Base-by-base conservation (phyloP, 345 rosid genomes). In the Linum tenue region DNA sequence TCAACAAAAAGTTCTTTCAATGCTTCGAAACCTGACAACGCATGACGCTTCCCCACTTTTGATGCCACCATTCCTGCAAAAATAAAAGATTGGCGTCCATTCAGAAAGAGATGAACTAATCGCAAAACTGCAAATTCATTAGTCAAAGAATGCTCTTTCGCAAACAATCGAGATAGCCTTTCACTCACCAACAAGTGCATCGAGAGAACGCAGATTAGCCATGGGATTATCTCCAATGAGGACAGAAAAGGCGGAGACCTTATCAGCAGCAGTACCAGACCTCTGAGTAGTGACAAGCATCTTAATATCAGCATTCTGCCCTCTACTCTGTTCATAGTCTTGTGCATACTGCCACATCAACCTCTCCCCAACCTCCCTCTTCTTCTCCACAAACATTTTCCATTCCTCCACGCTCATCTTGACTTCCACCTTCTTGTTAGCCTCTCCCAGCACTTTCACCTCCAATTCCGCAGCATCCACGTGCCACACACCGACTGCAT, bases 191-290 rank as follows among this genome's bases (percentile, higher is more conserved):
- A 94, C 69, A 51, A 94, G 85, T 1, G 89, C 96, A 79, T 88
- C 99, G 64, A 94, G 95, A 9, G 99, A 85, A 72, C 85, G 79
- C 85, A 94, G 73, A 76, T 90, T 94, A 50, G 97, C 97, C 39
- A 94, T 68, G 0, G 97, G 90, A 63, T 94, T 94, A 78, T 90
- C 96, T 42, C 91, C 99, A 36, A 90, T 82, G 79, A 88, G 81
- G 37, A 88, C 85, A 37, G 95, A 85, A 77, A 88, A 94, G 0
- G 97, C 95, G 22, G 97, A 84, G 57, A 94, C 92, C 73, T 88
- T 90, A 80, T 94, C 99, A 59, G 95, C 80, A 3, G 86, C 96
- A 12, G 99, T 94, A 61, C 99, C 97, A 3, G 99, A 85, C 81
- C 92, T 83, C 73, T 90, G 97, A 2, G 95, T 88, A 17, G 92